A percentile compares a stretch with the other conserved stretches of the same genome.
Evolutionary conservation across 768 basidiomycete species (phyloP).

Genomic region (Lyophyllum semitale): DNA sequence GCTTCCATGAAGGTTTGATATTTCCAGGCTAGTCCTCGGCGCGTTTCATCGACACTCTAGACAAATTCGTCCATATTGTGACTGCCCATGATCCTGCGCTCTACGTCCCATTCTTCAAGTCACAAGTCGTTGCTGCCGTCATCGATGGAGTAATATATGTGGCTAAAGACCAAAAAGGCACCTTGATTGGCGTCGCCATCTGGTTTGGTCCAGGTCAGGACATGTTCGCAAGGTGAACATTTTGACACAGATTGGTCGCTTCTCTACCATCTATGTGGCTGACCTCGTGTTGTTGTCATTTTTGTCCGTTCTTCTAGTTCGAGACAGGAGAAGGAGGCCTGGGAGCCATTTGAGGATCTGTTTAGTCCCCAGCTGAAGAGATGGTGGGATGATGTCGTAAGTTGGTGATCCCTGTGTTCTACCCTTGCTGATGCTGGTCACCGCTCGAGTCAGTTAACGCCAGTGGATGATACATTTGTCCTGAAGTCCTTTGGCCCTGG

Average conservation of each 20-base stretch:
- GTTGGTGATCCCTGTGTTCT: neutral
- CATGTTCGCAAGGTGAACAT: conserved; percentile 10
- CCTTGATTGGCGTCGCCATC: conserved; percentile 14
- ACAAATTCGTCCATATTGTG: conserved; percentile 11
- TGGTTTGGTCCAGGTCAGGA: conserved; percentile 24
- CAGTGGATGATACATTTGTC: conserved; percentile 9
- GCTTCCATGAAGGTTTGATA: conserved; percentile 12
- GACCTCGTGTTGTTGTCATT: neutral
- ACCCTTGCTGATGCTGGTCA: neutral
- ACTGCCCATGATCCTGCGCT: conserved; percentile 10
- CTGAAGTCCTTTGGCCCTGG: conserved; percentile 16
- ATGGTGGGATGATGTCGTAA: conserved; percentile 13
- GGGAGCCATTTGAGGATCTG: conserved; percentile 8
- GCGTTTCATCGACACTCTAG: neutral
- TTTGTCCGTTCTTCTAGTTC: neutral
- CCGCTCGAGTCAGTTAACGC: conserved; percentile 2
- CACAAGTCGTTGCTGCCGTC: conserved; percentile 12
- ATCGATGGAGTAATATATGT: conserved; percentile 20
- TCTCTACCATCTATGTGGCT: neutral
- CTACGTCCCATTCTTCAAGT: conserved; percentile 13
- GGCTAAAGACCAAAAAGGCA: conserved; percentile 13
- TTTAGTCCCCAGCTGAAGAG: conserved; percentile 11
- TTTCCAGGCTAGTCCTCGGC: neutral
- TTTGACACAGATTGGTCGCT: neutral
- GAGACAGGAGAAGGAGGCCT: conserved; percentile 6